phyloP scores from a whole-genome alignment of 2,329 filamentous ascomycete genomes.

The Tolypocladium tundrense region DNA sequence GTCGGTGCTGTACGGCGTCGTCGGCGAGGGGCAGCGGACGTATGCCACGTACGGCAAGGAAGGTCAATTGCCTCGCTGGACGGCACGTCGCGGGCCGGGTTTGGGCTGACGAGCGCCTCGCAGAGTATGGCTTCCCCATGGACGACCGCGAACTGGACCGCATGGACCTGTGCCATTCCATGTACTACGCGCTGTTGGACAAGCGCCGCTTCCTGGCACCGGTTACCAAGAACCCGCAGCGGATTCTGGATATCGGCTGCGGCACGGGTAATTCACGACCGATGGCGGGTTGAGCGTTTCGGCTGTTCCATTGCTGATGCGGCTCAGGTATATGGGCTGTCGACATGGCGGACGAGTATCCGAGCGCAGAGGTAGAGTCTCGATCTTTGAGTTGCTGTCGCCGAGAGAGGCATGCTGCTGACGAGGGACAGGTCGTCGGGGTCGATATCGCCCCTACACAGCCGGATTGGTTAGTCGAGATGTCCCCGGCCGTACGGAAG shows the following conservation, averaged over 20 bases:
- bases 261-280: conserved; percentile 8
- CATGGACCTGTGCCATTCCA: conserved; percentile 26
- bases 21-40: conserved; percentile 18
- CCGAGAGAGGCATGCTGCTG: background rate
- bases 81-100: background rate
- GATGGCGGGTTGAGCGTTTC: background rate
- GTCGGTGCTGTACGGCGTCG: conserved; percentile 13
- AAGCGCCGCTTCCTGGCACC: conserved; percentile 14
- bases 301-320: background rate
- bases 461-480: conserved; percentile 9
- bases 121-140: conserved; percentile 28
- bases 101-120: background rate
- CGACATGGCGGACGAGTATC: conserved; percentile 27
- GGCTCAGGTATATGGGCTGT: conserved; percentile 19
- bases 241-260: conserved; percentile 17
- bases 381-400: background rate
- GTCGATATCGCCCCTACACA: conserved; percentile 15
- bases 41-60: conserved; percentile 23
- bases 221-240: conserved; percentile 13
- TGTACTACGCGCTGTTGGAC: conserved; percentile 17
- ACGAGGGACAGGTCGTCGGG: conserved; percentile 10
- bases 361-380: conserved; percentile 9
- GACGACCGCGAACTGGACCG: conserved; percentile 27
- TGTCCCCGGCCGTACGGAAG: background rate
- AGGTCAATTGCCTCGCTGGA: conserved; percentile 8